Evolutionary conservation across 2,329 filamentous ascomycete species (phyloP).

Genomic region (Pseudogymnoascus sp.): DNA sequence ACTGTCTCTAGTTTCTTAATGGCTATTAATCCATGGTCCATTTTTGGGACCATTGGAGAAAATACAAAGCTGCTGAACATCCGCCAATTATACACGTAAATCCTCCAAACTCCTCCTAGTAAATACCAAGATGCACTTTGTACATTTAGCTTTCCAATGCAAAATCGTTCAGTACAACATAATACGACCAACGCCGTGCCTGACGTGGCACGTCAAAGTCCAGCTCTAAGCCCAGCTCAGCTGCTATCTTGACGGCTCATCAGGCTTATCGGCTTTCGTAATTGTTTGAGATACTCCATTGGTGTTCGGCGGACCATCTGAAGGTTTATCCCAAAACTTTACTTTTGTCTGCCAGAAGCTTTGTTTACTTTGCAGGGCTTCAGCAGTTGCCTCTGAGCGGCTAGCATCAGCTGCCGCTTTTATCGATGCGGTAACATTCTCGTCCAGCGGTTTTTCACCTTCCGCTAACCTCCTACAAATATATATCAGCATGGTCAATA

Average conservation of each 20-base stretch:
- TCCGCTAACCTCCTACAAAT: not conserved
- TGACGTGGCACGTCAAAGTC: not conserved
- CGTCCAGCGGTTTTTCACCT: slow-evolving; percentile 9
- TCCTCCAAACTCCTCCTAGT: not conserved
- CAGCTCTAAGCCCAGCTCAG: not conserved
- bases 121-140: not conserved
- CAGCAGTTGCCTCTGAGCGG: slow-evolving; percentile 12
- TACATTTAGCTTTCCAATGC: not conserved
- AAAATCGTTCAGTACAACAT: not conserved
- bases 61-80: not conserved
- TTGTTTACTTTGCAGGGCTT: slow-evolving; percentile 1
- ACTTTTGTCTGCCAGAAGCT: not conserved
- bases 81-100: not conserved
- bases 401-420: slow-evolving; percentile 19
- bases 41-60: not conserved
- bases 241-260: not conserved
- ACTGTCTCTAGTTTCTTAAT: not conserved
- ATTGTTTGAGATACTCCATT: not conserved
- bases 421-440: slow-evolving; percentile 13
- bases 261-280: not conserved
- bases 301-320: not conserved
- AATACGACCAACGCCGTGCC: not conserved
- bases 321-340: not conserved
- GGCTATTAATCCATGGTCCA: not conserved
- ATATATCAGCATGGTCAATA: not conserved